Evolutionary conservation across 495 filamentous ascomycete genomes (phyloP).

Genomic region (Penicillium subrubescens): DNA sequence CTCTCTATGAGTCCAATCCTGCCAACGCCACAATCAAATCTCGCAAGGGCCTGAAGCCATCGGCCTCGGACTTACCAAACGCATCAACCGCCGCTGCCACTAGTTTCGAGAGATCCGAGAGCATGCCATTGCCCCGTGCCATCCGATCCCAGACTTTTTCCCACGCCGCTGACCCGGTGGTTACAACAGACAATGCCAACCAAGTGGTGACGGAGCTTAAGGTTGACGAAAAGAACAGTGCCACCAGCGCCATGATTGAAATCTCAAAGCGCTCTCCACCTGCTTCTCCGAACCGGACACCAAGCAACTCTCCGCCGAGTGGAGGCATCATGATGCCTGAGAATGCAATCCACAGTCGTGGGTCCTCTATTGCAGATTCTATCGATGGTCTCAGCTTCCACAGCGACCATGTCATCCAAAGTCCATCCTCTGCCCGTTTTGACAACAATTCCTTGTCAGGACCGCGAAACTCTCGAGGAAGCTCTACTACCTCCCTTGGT

Average conservation of each 20-base stretch:
- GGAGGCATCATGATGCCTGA: constrained; percentile 34
- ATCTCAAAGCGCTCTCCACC: constrained; percentile 64
- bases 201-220: constrained; percentile 44
- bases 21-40: constrained; percentile 35
- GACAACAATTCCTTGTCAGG: constrained; percentile 32
- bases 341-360: constrained; percentile 29
- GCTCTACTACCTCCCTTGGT: constrained; percentile 34
- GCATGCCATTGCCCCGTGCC: constrained; percentile 50
- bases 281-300: constrained; percentile 56
- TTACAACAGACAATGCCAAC: constrained; percentile 64
- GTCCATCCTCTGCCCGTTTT: constrained; percentile 34
- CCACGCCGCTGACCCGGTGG: constrained; percentile 60
- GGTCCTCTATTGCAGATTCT: constrained; percentile 38
- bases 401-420: constrained; percentile 20
- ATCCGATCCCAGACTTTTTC: constrained; percentile 68
- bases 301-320: constrained; percentile 52
- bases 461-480: constrained; percentile 31
- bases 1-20: constrained; percentile 35
- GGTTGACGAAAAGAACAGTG: constrained; percentile 54
- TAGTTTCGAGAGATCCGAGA: constrained; percentile 38
- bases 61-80: constrained; percentile 31
- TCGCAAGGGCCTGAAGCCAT: constrained; percentile 33
- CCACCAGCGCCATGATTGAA: constrained; percentile 63
- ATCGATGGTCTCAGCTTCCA: constrained; percentile 28
- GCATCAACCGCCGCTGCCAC: constrained; percentile 39